Percentiles rank a stretch among this genome's conserved stretches.
Conservation (phyloP, 2,329 filamentous ascomycete species). For the Geosmithia putterillii region DNA sequence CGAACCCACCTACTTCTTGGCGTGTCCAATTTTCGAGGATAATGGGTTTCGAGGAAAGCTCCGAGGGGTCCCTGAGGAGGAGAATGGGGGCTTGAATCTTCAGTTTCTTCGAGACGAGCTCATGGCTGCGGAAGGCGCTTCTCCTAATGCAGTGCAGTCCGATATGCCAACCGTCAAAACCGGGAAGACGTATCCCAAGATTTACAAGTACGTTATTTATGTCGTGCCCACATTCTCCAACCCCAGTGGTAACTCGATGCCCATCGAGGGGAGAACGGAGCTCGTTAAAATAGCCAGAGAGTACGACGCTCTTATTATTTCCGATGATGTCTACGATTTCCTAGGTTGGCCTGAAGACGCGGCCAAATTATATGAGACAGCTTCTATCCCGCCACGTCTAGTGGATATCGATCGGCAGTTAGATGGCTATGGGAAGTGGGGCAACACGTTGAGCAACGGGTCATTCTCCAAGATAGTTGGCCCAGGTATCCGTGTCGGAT, state of each 20-base stretch:
- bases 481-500: conserved; percentile 50
- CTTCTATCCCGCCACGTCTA: conserved; percentile 34
- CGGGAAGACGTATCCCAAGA: conserved; percentile 40
- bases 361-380: not conserved
- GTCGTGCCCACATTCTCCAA: conserved; percentile 59
- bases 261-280: conserved; percentile 37
- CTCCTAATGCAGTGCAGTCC: not conserved
- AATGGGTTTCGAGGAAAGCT: conserved; percentile 41
- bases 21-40: conserved; percentile 50
- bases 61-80: conserved; percentile 41
- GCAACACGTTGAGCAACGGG: conserved; percentile 53
- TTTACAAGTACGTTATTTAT: conserved; percentile 58
- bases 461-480: conserved; percentile 56
- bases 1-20: conserved; percentile 49
- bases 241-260: conserved; percentile 54
- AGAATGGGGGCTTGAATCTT: conserved; percentile 21
- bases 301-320: conserved; percentile 52
- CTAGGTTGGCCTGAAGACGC: conserved; percentile 38
- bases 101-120: conserved; percentile 5
- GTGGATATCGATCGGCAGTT: conserved; percentile 27
- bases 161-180: conserved; percentile 31
- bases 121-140: not conserved
- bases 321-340: conserved; percentile 64
- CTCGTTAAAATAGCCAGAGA: conserved; percentile 49
- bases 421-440: conserved; percentile 34